Evolutionary conservation across 2,329 filamentous ascomycete genomes (phyloP).

Genomic region (Drechslerella dactyloides): DNA sequence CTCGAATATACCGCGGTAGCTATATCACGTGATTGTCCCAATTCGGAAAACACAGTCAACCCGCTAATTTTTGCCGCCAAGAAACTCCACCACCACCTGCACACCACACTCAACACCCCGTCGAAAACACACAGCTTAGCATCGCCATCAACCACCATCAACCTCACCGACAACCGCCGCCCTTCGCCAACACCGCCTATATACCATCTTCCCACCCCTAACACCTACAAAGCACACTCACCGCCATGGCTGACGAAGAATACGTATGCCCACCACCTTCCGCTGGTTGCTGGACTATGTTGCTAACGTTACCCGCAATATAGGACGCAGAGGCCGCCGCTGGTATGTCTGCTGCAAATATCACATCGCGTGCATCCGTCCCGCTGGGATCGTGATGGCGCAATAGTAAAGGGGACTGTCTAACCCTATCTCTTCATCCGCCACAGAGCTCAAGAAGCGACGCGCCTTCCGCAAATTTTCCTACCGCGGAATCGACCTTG

Average conservation of each 20-base stretch:
- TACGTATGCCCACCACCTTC: slow-evolving; percentile 71
- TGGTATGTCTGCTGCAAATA: slow-evolving; percentile 52
- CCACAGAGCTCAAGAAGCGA: slow-evolving; percentile 94
- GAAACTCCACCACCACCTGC: slow-evolving; percentile 52
- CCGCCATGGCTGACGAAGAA: slow-evolving; percentile 79
- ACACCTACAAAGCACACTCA: slow-evolving; percentile 64
- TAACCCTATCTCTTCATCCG: slow-evolving; percentile 52
- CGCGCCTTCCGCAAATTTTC: slow-evolving; percentile 99
- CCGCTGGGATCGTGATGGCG: slow-evolving; percentile 14
- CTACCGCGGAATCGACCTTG: slow-evolving; percentile 98
- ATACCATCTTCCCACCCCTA: slow-evolving; percentile 57
- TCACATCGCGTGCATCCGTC: slow-evolving; percentile 17
- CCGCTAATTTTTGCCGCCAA: slow-evolving; percentile 40
- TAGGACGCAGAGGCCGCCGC: slow-evolving; percentile 55
- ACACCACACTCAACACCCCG: slow-evolving; percentile 61
- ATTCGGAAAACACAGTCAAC: slow-evolving; percentile 51
- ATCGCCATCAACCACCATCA: slow-evolving; percentile 54
- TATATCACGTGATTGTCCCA: slow-evolving; percentile 39
- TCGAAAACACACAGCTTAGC: slow-evolving; percentile 56
- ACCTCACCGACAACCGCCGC: slow-evolving; percentile 53
- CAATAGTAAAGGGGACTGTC: slow-evolving; percentile 53
- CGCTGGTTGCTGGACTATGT: slow-evolving; percentile 61
- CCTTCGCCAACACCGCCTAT: slow-evolving; percentile 56
- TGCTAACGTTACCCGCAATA: slow-evolving; percentile 41
- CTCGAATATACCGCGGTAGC: too few species aligned